Evolutionary conservation across 2,329 filamentous ascomycete species (phyloP).

Genomic region (Helminthosporium solani): DNA sequence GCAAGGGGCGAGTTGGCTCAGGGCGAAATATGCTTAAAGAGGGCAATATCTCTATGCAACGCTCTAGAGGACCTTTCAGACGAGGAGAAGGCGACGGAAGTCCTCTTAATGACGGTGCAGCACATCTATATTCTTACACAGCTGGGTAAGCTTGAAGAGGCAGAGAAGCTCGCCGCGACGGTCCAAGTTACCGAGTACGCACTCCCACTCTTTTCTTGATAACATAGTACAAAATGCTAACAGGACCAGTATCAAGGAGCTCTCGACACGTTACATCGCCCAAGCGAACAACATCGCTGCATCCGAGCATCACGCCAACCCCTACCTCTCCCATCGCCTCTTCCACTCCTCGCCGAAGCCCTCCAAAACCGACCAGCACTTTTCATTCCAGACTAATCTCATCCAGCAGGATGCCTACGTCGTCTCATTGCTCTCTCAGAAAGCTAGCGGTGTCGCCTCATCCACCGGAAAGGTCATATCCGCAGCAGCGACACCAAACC

Average conservation of each 20-base stretch:
- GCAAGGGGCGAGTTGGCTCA: slow-evolving; percentile 66
- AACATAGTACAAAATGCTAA: background rate
- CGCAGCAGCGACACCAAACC: slow-evolving; percentile 47
- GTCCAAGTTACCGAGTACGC: slow-evolving; percentile 63
- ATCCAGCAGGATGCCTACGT: slow-evolving; percentile 64
- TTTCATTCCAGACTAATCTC: slow-evolving; percentile 67
- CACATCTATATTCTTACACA: slow-evolving; percentile 70
- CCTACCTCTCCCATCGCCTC: slow-evolving; percentile 66
- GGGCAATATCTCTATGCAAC: slow-evolving; percentile 70
- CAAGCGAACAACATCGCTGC: slow-evolving; percentile 64
- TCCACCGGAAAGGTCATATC: slow-evolving; percentile 55
- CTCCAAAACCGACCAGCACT: slow-evolving; percentile 63
- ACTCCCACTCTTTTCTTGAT: no score
- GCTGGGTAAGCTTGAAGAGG: slow-evolving; percentile 66
- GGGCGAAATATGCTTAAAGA: slow-evolving; percentile 67
- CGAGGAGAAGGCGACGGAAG: slow-evolving; percentile 72
- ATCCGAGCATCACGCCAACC: slow-evolving; percentile 56
- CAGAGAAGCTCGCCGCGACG: slow-evolving; percentile 61
- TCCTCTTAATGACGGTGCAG: slow-evolving; percentile 74
- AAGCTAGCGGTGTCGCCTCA: slow-evolving; percentile 63
- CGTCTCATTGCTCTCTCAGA: slow-evolving; percentile 66
- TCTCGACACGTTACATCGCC: slow-evolving; percentile 65
- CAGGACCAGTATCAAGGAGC: slow-evolving; percentile 61
- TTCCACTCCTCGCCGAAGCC: slow-evolving; percentile 56
- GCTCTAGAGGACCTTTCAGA: slow-evolving; percentile 70